Percentiles rank a stretch among this genome's conserved stretches.
Evolutionary conservation across 208 protist species (phyloP).

Genomic region (Trypanosoma mega): DNA sequence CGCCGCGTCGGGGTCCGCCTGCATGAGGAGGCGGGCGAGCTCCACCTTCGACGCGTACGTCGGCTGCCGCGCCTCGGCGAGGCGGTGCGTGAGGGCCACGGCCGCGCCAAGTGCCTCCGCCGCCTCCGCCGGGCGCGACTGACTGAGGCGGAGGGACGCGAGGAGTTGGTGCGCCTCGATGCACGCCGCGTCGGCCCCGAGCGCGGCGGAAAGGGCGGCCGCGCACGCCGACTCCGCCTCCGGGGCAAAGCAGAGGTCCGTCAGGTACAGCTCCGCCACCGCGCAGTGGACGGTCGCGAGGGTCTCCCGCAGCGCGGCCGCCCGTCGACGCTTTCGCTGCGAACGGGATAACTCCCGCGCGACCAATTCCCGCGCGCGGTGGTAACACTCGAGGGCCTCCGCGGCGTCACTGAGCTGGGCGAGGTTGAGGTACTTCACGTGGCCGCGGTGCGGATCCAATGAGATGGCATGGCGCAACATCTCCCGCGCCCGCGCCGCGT

Average conservation of each 20-base stretch:
- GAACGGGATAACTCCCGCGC: conserved; percentile 42
- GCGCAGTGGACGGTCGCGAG: conserved; percentile 85
- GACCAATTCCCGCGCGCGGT: conserved; percentile 71
- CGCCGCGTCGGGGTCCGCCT: conserved; percentile 73
- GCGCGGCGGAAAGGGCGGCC: conserved; percentile 46
- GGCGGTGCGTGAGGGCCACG: conserved; percentile 75
- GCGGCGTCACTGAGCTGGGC: conserved; percentile 79
- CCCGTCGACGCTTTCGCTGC: conserved; percentile 46
- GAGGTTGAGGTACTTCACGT: conserved; percentile 91
- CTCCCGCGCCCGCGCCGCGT: conserved; percentile 70
- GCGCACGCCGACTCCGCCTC: conserved; percentile 87
- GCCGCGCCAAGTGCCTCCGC: conserved; percentile 57
- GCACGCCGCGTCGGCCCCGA: conserved; percentile 42
- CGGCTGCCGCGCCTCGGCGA: conserved; percentile 86
- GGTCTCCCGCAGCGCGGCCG: conserved; percentile 60
- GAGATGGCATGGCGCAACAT: conserved; percentile 87
- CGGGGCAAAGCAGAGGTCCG: conserved; percentile 84
- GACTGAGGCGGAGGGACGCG: conserved; percentile 80
- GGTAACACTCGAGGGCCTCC: conserved; percentile 83
- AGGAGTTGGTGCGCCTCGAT: conserved; percentile 87
- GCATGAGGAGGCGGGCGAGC: conserved; percentile 87
- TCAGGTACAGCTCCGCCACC: conserved; percentile 89
- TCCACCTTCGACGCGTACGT: conserved; percentile 92
- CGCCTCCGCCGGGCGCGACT: conserved; percentile 70
- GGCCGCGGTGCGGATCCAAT: conserved; percentile 71